A percentile compares a stretch with the other conserved stretches of the same genome.
Conservation (phyloP, 164 flowering plant genomes). For the Vitis riparia region DNA sequence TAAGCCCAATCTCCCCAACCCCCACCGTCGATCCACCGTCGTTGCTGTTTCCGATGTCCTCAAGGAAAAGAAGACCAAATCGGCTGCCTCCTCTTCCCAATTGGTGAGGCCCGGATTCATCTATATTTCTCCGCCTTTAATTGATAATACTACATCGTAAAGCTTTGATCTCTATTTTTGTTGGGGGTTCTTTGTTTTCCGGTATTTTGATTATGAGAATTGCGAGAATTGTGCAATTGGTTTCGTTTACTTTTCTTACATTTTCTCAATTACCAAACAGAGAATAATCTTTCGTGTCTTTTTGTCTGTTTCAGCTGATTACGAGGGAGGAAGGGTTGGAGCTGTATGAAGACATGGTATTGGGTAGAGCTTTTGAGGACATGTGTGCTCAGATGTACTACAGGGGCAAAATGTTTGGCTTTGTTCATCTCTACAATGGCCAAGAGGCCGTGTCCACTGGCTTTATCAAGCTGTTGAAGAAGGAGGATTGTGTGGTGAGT, state of each 20-base stretch:
- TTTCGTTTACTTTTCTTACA: neutral
- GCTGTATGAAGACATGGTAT: constrained; percentile 76
- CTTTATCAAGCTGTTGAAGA: constrained; percentile 76
- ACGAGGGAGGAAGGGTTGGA: constrained; percentile 78
- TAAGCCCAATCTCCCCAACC: constrained; percentile 5
- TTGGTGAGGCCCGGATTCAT: constrained; percentile 31
- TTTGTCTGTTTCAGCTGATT: constrained; percentile 50
- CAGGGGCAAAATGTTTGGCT: constrained; percentile 93
- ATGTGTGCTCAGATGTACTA: constrained; percentile 99
- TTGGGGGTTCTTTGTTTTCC: neutral
- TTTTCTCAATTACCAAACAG: neutral
- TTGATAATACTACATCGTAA: too few species aligned
- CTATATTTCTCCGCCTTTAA: too few species aligned
- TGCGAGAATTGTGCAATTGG: too few species aligned
- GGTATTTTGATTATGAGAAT: too few species aligned
- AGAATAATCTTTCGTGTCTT: too few species aligned
- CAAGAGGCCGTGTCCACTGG: constrained; percentile 97
- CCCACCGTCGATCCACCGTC: constrained; percentile 33
- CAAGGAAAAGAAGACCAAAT: constrained; percentile 59
- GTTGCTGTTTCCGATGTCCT: constrained; percentile 65
- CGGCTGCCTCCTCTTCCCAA: constrained; percentile 34
- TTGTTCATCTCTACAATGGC: constrained; percentile 92
- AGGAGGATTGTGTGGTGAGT: constrained; percentile 69
- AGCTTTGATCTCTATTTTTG: neutral
- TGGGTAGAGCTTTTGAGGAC: constrained; percentile 88